Conservation (phyloP, 805 yeast genomes). For the Maudiozyma turicensis region DNA sequence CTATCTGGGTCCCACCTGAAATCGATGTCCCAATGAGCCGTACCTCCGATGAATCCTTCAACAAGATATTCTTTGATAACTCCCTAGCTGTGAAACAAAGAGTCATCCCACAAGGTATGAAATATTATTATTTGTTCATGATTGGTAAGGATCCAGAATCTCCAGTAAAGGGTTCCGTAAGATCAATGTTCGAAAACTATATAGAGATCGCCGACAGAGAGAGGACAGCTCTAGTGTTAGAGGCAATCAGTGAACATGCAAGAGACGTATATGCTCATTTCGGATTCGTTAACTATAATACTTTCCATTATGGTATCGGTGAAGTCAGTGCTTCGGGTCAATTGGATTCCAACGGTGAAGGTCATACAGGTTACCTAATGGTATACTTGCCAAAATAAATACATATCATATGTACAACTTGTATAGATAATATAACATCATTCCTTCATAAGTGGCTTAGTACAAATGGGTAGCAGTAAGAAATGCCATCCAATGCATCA, state of each 20-base stretch:
- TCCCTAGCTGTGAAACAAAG: conserved; percentile 12
- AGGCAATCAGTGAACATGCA: conserved; percentile 28
- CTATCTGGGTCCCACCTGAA: conserved; percentile 24
- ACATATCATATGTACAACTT: background rate
- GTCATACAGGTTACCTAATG: conserved; percentile 27
- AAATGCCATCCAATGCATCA: too few species aligned
- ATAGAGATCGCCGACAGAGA: conserved; percentile 24
- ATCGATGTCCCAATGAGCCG: conserved; percentile 16
- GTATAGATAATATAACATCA: too few species aligned
- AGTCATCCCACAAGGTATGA: conserved; percentile 21
- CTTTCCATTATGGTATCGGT: conserved; percentile 23
- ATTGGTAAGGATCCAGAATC: conserved; percentile 27
- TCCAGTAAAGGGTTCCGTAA: conserved; percentile 25
- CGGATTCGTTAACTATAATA: conserved; percentile 24
- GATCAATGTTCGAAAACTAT: conserved; percentile 23
- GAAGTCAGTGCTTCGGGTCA: conserved; percentile 25
- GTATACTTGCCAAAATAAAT: conserved; percentile 10
- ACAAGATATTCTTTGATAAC: conserved; percentile 23
- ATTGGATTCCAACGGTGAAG: conserved; percentile 23
- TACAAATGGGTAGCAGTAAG: too few species aligned
- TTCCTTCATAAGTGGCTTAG: too few species aligned
- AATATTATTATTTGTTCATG: conserved; percentile 26
- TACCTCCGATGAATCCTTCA: conserved; percentile 24
- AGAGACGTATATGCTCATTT: conserved; percentile 28
- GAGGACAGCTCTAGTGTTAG: conserved; percentile 26